Evolutionary conservation across 2,329 filamentous ascomycete species (phyloP).

Genomic region (Cladosporium sp.): DNA sequence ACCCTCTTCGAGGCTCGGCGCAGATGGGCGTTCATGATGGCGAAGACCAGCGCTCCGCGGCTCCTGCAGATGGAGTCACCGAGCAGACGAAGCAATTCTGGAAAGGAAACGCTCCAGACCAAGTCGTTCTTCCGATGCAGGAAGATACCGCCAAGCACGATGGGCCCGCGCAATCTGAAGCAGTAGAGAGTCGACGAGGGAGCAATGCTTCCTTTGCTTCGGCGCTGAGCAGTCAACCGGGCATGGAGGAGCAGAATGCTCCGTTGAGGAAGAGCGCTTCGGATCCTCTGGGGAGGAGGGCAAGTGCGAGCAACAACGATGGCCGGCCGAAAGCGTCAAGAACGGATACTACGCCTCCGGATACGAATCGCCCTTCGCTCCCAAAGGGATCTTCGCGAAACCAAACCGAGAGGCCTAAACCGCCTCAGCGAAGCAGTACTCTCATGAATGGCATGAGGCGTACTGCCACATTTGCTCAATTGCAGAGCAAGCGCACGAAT

Average conservation of each 20-base stretch:
- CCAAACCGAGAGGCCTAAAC: slow-evolving; percentile 6
- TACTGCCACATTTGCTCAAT: slow-evolving; percentile 13
- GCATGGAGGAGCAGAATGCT: not conserved
- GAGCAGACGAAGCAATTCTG: slow-evolving; percentile 2
- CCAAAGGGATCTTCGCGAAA: not conserved
- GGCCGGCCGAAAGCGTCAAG: not conserved
- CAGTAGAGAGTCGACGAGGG: slow-evolving; percentile 2
- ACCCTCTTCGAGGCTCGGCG: not conserved
- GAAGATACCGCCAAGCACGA: not conserved
- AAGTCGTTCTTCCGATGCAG: not conserved
- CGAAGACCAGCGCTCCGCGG: not conserved
- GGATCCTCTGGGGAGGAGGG: slow-evolving; percentile 1
- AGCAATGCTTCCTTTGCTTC: slow-evolving; percentile 1
- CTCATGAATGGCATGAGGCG: slow-evolving; percentile 21
- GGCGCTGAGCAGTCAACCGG: not conserved
- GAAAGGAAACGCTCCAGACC: slow-evolving; percentile 8
- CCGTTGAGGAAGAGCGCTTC: slow-evolving; percentile 5
- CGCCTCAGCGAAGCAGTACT: slow-evolving; percentile 15
- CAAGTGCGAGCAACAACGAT: not conserved
- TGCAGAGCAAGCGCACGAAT: slow-evolving; percentile 1
- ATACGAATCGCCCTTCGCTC: not conserved
- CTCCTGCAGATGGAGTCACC: not conserved
- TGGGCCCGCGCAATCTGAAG: not conserved
- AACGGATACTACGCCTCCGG: not conserved
- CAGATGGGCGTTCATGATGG: slow-evolving; percentile 7